Base-by-base conservation (phyloP, 768 basidiomycete species). In the Strobilomyces confusus region DNA sequence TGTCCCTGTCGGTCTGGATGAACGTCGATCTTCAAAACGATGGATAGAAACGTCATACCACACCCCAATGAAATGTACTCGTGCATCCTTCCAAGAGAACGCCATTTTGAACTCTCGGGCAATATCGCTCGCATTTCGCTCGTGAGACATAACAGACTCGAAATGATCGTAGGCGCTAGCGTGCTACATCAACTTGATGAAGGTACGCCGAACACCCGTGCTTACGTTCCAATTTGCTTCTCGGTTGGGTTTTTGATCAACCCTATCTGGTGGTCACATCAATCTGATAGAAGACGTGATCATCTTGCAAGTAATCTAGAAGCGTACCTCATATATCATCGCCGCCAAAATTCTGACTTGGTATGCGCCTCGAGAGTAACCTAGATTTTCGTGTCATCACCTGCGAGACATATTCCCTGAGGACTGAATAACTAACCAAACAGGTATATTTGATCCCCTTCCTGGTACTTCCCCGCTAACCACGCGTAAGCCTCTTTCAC, bases 21-120 rank as follows among this genome's bases (percentile, higher is more conserved):
- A 33, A 4, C 22, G 19, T 26, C 11, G n/a, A 8, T 22, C 2
- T 15, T 36, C 17, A n/a, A 26, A 17, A 2, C 34, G 33, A 15
- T 14, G 14, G 20, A 48, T 9, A 5, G 22, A 60, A 26, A 22
- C 0, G 29, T 33, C 51, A 5, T 53, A 79, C 80, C 78, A 81
- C 12, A 77, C 75, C 1, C 81, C 81, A 23, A 82, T 67, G 43
- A 82, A 82, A 33, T 81, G 76, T 7, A 81, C 73, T 22, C 64
- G 56, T 1, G 78, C 70, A 34, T 72, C 68, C 26, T 72, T 70
- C 64, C 64, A 64, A 4, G 75, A 78, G 53, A 80, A 80, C 0
- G 77, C 71, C 14, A 69, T 67, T 63, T 77, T 80, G 65, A 80
- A 81, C 19, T 57, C 63, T 45, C 37, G 44, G 49, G 58, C 52